Evolutionary conservation across 306 rosid species (phyloP).

Genomic region (Cucurbita maxima): DNA sequence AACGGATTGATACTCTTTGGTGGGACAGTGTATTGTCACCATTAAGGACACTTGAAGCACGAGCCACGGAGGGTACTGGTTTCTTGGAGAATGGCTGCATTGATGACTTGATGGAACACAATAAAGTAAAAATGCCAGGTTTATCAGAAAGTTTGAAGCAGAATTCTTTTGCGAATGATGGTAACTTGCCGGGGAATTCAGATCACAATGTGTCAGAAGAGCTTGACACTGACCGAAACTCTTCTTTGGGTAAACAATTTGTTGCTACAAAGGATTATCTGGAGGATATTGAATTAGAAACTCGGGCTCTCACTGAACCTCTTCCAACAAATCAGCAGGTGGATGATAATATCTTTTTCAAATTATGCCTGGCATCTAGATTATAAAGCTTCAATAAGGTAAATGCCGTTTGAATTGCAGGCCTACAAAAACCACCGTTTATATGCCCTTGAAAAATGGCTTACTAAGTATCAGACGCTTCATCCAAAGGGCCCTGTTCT

Average conservation of each 20-base stretch:
- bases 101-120: constrained; percentile 5
- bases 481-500: constrained; percentile 84
- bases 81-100: constrained; percentile 11
- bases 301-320: constrained; percentile 93
- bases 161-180: constrained; percentile 6
- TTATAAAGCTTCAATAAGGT: not conserved
- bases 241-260: constrained; percentile 17
- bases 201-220: constrained; percentile 10
- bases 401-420: constrained; percentile 29
- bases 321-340: constrained; percentile 98
- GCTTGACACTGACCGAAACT: constrained; percentile 13
- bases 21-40: constrained; percentile 82
- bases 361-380: constrained; percentile 6
- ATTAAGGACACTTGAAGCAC: constrained; percentile 55
- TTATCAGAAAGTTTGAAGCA: constrained; percentile 6
- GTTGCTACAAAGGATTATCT: constrained; percentile 47
- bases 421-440: constrained; percentile 76
- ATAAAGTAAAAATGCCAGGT: not conserved
- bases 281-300: constrained; percentile 91
- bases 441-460: constrained; percentile 85
- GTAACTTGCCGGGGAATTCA: constrained; percentile 6
- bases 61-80: constrained; percentile 32
- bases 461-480: constrained; percentile 68
- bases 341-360: constrained; percentile 10
- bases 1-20: constrained; percentile 66